Percentiles rank a stretch among this genome's conserved stretches.
phyloP scores from a whole-genome alignment of 257 asterid genomes.

The Leptodermis oblonga region DNA sequence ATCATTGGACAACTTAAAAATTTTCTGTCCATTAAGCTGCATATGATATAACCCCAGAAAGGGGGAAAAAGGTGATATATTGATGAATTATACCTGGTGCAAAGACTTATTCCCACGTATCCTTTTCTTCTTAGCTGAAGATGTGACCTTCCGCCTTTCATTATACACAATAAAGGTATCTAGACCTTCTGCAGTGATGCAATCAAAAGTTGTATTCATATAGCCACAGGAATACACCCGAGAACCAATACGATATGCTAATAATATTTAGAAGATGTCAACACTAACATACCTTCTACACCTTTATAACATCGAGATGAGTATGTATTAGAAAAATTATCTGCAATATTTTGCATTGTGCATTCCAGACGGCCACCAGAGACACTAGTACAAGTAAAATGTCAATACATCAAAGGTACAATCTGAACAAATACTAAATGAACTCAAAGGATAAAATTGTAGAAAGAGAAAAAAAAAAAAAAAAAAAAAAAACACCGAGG shows the following conservation, averaged over 20 bases:
- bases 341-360: constrained; percentile 98
- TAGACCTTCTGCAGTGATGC: constrained; percentile 54
- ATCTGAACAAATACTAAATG: neutral
- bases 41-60: neutral
- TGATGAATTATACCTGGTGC: constrained; percentile 66
- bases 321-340: constrained; percentile 55
- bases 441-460: neutral
- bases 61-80: neutral
- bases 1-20: neutral
- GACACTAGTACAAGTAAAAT: constrained; percentile 47
- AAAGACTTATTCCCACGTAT: constrained; percentile 54
- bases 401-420: constrained; percentile 7
- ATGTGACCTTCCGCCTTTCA: constrained; percentile 89
- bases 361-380: constrained; percentile 97
- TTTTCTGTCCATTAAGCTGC: neutral
- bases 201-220: constrained; percentile 10
- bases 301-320: constrained; percentile 66
- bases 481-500: neutral
- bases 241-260: neutral
- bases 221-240: constrained; percentile 9
- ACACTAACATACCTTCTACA: constrained; percentile 51
- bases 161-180: constrained; percentile 89
- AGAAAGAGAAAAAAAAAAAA: neutral
- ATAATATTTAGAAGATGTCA: neutral
- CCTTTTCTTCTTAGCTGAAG: constrained; percentile 96